Conservation (phyloP, 208 protist genomes). For the Wallacemonas collosoma region DNA sequence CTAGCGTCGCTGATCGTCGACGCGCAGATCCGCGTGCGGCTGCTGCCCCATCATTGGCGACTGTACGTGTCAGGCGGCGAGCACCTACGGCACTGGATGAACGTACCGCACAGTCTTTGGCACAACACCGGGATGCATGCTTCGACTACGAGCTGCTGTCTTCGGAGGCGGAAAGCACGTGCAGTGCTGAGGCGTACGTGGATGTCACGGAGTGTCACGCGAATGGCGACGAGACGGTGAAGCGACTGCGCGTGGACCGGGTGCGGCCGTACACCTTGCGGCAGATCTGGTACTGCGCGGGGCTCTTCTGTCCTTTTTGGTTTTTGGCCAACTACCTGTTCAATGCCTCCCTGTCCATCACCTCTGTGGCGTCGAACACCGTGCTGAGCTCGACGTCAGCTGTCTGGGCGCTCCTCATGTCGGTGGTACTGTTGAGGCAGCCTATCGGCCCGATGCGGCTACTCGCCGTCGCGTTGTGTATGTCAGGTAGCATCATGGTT, state of each 20-base stretch:
- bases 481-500: slow-evolving; percentile 73
- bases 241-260: slow-evolving; percentile 40
- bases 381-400: slow-evolving; percentile 86
- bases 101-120: neutral
- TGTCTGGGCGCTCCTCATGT: slow-evolving; percentile 86
- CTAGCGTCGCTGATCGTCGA: no score
- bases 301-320: slow-evolving; percentile 88
- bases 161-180: neutral
- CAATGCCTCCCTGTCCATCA: slow-evolving; percentile 85
- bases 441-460: slow-evolving; percentile 47
- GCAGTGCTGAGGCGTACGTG: slow-evolving; percentile 16
- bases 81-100: neutral
- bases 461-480: slow-evolving; percentile 59
- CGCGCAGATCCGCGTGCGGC: no score
- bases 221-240: neutral
- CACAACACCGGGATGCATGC: slow-evolving; percentile 14
- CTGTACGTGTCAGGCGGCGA: neutral
- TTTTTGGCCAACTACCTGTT: slow-evolving; percentile 92
- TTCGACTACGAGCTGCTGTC: slow-evolving; percentile 15
- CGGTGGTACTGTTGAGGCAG: slow-evolving; percentile 71
- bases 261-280: slow-evolving; percentile 65
- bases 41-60: neutral
- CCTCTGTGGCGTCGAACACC: slow-evolving; percentile 89
- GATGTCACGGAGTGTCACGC: slow-evolving; percentile 7
- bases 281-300: slow-evolving; percentile 72